phyloP scores from a whole-genome alignment of 2,329 filamentous ascomycete species.

The Elsinoe fawcettii region DNA sequence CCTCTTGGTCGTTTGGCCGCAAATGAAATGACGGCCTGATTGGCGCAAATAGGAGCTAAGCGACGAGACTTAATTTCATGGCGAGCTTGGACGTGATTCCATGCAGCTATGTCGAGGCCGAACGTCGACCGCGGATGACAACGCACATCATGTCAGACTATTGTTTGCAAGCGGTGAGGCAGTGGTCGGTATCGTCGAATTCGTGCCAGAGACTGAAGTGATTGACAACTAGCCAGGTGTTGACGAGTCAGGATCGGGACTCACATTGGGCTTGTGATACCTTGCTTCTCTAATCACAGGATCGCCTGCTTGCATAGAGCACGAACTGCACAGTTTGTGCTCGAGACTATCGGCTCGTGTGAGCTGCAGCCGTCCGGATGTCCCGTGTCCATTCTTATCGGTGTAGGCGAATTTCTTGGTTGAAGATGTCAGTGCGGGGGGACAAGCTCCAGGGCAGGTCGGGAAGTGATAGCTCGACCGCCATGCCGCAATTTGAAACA shows the following conservation, averaged over 20 bases:
- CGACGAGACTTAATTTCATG: background rate
- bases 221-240: background rate
- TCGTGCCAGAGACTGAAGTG: background rate
- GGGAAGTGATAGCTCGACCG: background rate
- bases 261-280: background rate
- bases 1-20: background rate
- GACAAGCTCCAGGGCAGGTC: background rate
- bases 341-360: background rate
- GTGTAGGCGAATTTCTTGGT: background rate
- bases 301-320: background rate
- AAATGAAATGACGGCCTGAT: slow-evolving; percentile 1
- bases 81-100: slow-evolving; percentile 1
- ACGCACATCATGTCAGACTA: background rate
- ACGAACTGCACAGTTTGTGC: background rate
- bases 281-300: no score
- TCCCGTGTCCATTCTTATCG: background rate
- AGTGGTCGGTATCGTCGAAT: background rate
- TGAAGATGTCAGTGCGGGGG: background rate
- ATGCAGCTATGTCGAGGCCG: background rate
- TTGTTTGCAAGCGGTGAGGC: background rate
- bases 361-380: background rate
- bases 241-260: background rate
- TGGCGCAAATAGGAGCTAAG: slow-evolving; percentile 9
- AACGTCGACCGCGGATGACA: background rate
- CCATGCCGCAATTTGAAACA: background rate